A percentile compares a stretch with the other conserved stretches of the same genome.
phyloP scores from a whole-genome alignment of 768 basidiomycete genomes.

The Crepidotus variabilis region DNA sequence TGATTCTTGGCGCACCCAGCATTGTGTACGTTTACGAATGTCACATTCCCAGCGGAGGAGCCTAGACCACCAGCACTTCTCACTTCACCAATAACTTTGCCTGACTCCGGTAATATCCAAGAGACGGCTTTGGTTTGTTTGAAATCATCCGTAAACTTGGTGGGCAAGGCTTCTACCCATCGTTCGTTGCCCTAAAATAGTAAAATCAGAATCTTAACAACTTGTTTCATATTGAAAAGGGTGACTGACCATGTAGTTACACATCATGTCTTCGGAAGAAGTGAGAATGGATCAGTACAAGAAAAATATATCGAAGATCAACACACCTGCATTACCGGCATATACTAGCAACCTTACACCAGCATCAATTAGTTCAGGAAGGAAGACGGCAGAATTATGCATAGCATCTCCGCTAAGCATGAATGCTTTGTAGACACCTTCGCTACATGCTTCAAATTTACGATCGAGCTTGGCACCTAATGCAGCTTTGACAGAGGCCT shows the following conservation, averaged over 20 bases:
- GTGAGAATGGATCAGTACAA: slow-evolving; percentile 10
- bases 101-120: slow-evolving; percentile 52
- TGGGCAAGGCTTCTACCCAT: slow-evolving; percentile 70
- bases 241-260: slow-evolving; percentile 67
- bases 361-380: slow-evolving; percentile 77
- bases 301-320: neutral
- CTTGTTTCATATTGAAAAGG: neutral
- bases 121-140: slow-evolving; percentile 39
- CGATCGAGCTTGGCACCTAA: slow-evolving; percentile 82
- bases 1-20: slow-evolving; percentile 58
- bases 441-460: slow-evolving; percentile 83
- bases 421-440: slow-evolving; percentile 80
- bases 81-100: slow-evolving; percentile 61
- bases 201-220: neutral
- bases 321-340: slow-evolving; percentile 78
- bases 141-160: slow-evolving; percentile 62
- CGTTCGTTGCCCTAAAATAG: slow-evolving; percentile 63
- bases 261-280: slow-evolving; percentile 65
- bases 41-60: slow-evolving; percentile 73
- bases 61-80: slow-evolving; percentile 64
- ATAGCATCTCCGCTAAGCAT: slow-evolving; percentile 78
- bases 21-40: slow-evolving; percentile 73
- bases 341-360: slow-evolving; percentile 87
- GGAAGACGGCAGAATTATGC: slow-evolving; percentile 74
- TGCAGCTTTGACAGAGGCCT: slow-evolving; percentile 52